phyloP scores from a whole-genome alignment of 768 basidiomycete genomes.

The Termitomyces heimii region DNA sequence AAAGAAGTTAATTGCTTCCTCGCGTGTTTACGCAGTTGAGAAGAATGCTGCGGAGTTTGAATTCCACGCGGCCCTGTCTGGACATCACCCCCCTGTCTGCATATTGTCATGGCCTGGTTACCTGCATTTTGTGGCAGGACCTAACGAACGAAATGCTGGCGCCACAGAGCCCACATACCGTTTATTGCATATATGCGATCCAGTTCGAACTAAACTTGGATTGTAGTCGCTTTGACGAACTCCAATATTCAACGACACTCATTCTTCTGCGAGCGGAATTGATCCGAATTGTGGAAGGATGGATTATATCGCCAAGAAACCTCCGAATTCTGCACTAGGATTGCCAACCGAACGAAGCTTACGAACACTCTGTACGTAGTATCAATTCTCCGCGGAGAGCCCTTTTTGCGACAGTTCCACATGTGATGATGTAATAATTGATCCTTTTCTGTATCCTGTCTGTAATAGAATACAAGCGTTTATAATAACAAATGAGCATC shows the following conservation, averaged over 20 bases:
- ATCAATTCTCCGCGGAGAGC: not conserved
- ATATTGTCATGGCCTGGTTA: no score
- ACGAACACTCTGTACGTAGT: not conserved
- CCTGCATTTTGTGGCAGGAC: no score
- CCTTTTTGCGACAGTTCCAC: not conserved
- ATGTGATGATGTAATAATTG: not conserved
- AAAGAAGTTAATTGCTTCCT: not conserved
- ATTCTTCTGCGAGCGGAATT: not conserved
- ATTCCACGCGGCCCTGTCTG: not conserved
- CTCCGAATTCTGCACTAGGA: not conserved
- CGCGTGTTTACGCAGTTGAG: not conserved
- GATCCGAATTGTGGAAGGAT: not conserved
- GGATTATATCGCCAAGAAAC: not conserved
- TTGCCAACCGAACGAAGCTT: not conserved
- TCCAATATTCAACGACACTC: not conserved
- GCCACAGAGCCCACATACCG: not conserved
- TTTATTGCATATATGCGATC: not conserved
- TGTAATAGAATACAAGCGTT: not conserved
- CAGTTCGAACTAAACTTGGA: not conserved
- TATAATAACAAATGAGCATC: no score
- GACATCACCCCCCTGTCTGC: no score
- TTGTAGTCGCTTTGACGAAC: not conserved
- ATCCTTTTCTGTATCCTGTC: not conserved
- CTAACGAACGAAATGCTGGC: not conserved
- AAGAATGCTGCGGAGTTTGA: constrained; percentile 4